Conservation (phyloP, 305 asterid species). For the Fraxinus latifolia region DNA sequence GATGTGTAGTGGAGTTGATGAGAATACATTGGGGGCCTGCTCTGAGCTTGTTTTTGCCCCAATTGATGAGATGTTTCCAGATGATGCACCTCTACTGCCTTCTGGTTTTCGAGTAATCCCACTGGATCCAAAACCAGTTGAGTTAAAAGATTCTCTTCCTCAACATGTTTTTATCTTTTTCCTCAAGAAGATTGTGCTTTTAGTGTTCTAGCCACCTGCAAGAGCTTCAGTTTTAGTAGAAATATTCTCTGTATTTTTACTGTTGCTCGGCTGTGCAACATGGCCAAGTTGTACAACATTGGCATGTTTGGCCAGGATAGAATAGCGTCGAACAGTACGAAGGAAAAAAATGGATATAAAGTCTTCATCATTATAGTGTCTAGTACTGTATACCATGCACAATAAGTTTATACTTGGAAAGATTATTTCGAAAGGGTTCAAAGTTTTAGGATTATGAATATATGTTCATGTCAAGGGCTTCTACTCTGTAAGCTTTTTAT, state of each 20-base stretch:
- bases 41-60: slow-evolving; percentile 90
- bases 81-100: slow-evolving; percentile 73
- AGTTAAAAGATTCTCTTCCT: slow-evolving; percentile 24
- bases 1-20: slow-evolving; percentile 91
- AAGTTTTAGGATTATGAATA: background rate
- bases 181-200: background rate
- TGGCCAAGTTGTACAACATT: background rate
- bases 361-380: background rate
- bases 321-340: background rate
- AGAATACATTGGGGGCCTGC: slow-evolving; percentile 72
- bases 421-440: background rate
- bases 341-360: background rate
- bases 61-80: slow-evolving; percentile 85
- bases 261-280: background rate
- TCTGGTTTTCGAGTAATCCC: slow-evolving; percentile 88
- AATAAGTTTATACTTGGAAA: background rate
- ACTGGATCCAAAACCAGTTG: slow-evolving; percentile 78
- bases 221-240: background rate
- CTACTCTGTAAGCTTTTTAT: background rate
- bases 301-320: background rate
- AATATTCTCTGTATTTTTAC: background rate
- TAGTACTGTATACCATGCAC: background rate
- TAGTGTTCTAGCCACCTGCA: background rate
- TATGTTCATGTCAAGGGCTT: background rate
- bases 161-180: background rate